A percentile compares a stretch with the other conserved stretches of the same genome.
phyloP scores from a whole-genome alignment of 305 asterid species.

The Solanum chacoense region DNA sequence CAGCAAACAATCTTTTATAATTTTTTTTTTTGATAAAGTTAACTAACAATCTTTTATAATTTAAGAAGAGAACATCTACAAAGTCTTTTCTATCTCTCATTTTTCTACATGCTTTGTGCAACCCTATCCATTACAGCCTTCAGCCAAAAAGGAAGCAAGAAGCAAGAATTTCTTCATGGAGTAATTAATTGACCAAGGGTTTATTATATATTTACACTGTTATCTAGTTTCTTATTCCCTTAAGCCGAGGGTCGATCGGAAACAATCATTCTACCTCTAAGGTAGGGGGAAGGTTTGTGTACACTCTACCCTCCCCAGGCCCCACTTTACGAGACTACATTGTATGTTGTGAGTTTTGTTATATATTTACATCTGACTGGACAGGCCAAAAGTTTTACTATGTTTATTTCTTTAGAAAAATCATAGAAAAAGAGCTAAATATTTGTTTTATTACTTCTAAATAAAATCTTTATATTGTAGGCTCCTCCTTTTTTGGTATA shows the following conservation, averaged over 20 bases:
- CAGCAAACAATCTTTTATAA: neutral
- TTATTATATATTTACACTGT: neutral
- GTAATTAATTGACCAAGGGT: neutral
- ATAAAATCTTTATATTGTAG: neutral
- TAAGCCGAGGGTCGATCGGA: neutral
- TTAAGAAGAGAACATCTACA: neutral
- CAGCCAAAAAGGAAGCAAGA: neutral
- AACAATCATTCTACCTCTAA: neutral
- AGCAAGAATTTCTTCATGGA: neutral
- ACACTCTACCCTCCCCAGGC: neutral
- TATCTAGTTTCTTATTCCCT: neutral
- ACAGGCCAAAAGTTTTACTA: neutral
- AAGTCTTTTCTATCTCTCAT: neutral
- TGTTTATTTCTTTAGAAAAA: neutral
- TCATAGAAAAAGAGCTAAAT: neutral
- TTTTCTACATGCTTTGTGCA: neutral
- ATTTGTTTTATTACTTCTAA: neutral
- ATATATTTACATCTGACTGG: neutral
- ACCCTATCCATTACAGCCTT: neutral
- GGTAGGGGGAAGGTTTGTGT: neutral
- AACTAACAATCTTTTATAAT: neutral
- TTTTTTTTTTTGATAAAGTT: no score
- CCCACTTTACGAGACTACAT: neutral
- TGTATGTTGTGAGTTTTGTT: neutral
- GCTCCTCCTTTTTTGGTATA: neutral